These are phyloP conservation scores for Albizia julibrissin DNA, from an alignment of 306 rosid genomes.

Conservation along the genomic window DNA sequence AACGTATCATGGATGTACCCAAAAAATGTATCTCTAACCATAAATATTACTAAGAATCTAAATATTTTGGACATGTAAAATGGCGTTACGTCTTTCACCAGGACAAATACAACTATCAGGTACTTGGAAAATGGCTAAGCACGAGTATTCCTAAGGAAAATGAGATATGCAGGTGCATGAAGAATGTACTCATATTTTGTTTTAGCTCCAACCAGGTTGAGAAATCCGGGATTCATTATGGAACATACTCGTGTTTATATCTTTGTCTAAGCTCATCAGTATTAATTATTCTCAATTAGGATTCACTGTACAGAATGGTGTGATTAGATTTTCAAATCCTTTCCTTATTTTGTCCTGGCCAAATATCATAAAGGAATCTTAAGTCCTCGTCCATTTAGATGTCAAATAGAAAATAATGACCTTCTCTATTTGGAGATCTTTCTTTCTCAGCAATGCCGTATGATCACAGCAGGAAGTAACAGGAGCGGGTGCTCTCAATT, in stretches of 20 bases:
- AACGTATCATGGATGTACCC: conserved; percentile 19
- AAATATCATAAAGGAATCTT: neutral
- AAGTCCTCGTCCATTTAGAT: neutral
- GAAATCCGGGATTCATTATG: neutral
- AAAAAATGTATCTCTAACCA: neutral
- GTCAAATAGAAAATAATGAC: conserved; percentile 42
- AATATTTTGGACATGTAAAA: neutral
- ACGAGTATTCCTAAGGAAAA: too few relatives aligned
- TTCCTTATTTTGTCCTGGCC: neutral
- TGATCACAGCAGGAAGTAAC: conserved; percentile 65
- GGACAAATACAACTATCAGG: neutral
- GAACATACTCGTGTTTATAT: neutral
- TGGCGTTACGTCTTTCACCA: conserved; percentile 10
- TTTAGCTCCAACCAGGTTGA: neutral
- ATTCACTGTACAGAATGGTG: neutral
- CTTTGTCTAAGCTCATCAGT: neutral
- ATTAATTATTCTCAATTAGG: neutral
- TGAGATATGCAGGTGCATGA: too few relatives aligned
- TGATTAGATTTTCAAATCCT: neutral
- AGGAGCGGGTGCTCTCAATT: conserved; percentile 77
- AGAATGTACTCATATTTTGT: neutral
- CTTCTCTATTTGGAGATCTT: conserved; percentile 96
- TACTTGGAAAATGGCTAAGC: neutral
- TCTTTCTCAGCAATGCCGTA: conserved; percentile 73
- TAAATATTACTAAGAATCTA: neutral